Percentiles rank a stretch among this genome's conserved stretches.
Evolutionary conservation across 1,139 yeast species (phyloP).

Genomic region (Hansenula sp.): DNA sequence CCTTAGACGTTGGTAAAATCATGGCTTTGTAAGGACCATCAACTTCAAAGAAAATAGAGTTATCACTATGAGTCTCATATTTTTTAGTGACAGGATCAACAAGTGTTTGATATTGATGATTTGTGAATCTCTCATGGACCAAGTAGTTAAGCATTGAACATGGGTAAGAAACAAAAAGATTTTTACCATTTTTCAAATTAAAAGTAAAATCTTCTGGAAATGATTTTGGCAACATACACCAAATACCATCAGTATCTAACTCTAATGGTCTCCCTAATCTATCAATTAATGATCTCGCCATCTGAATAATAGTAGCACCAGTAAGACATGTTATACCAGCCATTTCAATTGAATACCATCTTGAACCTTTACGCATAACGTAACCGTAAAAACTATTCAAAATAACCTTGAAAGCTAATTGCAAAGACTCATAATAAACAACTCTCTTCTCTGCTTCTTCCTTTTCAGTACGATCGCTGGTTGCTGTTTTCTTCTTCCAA

Average conservation of each 20-base stretch:
- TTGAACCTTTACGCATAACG: slow-evolving; percentile 97
- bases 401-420: slow-evolving; percentile 95
- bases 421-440: slow-evolving; percentile 89
- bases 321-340: slow-evolving; percentile 98
- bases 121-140: slow-evolving; percentile 88
- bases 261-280: slow-evolving; percentile 93
- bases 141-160: slow-evolving; percentile 94
- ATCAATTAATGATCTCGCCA: slow-evolving; percentile 93
- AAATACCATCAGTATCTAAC: slow-evolving; percentile 97
- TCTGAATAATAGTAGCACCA: slow-evolving; percentile 96
- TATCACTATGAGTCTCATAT: slow-evolving; percentile 79
- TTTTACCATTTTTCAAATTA: slow-evolving; percentile 72
- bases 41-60: slow-evolving; percentile 94
- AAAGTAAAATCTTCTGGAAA: slow-evolving; percentile 88
- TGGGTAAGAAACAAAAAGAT: slow-evolving; percentile 78
- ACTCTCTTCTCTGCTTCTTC: slow-evolving; percentile 95
- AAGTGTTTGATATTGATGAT: slow-evolving; percentile 89
- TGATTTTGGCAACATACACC: slow-evolving; percentile 94
- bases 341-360: slow-evolving; percentile 99
- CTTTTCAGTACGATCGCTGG: slow-evolving; percentile 47
- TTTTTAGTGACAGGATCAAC: slow-evolving; percentile 63
- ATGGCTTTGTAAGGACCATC: slow-evolving; percentile 99
- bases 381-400: slow-evolving; percentile 96
- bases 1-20: slow-evolving; percentile 95
- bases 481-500: slow-evolving; percentile 81